These are phyloP conservation scores for Phialocephala subalpina DNA, from an alignment of 2,329 filamentous ascomycete genomes.

Conservation along the genomic window DNA sequence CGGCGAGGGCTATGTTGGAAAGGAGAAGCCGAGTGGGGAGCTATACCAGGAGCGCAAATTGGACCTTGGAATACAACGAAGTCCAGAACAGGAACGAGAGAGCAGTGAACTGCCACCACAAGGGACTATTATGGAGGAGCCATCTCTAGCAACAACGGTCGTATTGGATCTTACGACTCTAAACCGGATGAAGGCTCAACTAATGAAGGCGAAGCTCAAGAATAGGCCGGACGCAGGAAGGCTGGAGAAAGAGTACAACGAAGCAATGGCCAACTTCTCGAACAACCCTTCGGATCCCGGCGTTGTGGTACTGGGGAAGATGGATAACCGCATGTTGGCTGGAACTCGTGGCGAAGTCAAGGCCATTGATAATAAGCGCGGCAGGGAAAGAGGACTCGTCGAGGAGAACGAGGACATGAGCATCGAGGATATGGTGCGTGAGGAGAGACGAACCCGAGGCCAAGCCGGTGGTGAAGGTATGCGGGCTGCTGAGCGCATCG, in stretches of 20 bases:
- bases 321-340: constrained; percentile 90
- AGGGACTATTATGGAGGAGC: constrained; percentile 62
- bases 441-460: constrained; percentile 86
- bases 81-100: constrained; percentile 45
- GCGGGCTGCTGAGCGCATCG: constrained; percentile 89
- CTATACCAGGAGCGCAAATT: constrained; percentile 80
- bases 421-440: constrained; percentile 95
- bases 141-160: constrained; percentile 54
- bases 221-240: constrained; percentile 25
- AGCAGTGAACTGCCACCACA: constrained; percentile 54
- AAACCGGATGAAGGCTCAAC: constrained; percentile 89
- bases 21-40: constrained; percentile 88
- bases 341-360: constrained; percentile 78
- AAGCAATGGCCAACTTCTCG: constrained; percentile 70
- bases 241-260: constrained; percentile 85
- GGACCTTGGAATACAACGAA: constrained; percentile 58
- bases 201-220: constrained; percentile 94
- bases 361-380: constrained; percentile 79
- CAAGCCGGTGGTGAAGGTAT: constrained; percentile 81
- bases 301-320: constrained; percentile 82
- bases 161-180: constrained; percentile 78
- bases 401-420: constrained; percentile 95
- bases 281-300: constrained; percentile 63
- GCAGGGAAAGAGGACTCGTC: constrained; percentile 83
- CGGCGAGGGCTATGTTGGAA: constrained; percentile 83